Percentiles rank a stretch among this genome's conserved stretches.
Evolutionary conservation across 768 basidiomycete species (phyloP).

Genomic region (Terana coerulea): DNA sequence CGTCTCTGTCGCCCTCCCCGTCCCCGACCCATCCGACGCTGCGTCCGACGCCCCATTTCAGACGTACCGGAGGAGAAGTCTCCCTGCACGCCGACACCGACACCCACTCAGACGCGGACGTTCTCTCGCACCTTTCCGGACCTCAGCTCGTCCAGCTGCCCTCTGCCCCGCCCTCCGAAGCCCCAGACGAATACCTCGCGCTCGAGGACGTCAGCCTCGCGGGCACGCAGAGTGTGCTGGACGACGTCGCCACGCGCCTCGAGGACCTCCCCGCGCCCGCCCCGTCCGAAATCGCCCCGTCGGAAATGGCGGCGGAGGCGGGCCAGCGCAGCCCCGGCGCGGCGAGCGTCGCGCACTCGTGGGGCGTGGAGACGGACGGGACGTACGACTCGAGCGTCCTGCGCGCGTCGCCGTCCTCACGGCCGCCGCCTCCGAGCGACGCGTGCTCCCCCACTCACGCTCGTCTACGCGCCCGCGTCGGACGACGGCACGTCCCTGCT

Average conservation of each 20-base stretch:
- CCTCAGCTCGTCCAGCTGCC: constrained; percentile 3
- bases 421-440: constrained; percentile 5
- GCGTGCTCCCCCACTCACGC: neutral
- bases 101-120: neutral
- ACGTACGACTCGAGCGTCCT: constrained; percentile 11
- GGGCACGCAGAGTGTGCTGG: neutral
- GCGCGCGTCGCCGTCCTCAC: constrained; percentile 7
- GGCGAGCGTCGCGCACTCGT: constrained; percentile 6
- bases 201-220: neutral
- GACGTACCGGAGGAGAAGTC: no score
- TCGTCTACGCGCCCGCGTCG: neutral
- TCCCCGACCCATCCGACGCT: neutral
- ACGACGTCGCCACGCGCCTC: neutral
- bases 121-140: constrained; percentile 1
- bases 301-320: no score
- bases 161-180: neutral
- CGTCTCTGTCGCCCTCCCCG: neutral
- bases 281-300: no score
- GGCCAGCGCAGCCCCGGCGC: neutral
- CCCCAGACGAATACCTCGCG: neutral
- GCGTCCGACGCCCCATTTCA: no score
- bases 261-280: neutral
- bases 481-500: neutral
- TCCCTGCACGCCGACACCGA: neutral
- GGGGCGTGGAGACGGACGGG: constrained; percentile 11